Conservation (phyloP, 2,329 filamentous ascomycete species). For the Pseudogymnoascus sp. region DNA sequence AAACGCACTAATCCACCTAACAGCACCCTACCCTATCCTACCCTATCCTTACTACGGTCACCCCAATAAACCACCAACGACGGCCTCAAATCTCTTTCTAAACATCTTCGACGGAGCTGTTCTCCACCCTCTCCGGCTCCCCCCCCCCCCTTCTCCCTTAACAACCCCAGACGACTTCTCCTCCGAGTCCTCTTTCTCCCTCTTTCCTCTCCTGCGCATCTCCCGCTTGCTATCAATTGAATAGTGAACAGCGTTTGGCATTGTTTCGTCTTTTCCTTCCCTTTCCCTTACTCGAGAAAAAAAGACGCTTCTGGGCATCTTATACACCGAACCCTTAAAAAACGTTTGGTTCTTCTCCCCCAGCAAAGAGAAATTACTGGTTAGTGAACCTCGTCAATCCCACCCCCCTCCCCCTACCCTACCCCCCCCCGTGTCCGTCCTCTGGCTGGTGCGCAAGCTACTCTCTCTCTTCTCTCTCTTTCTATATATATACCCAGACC, state of each 20-base stretch:
- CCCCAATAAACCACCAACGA: neutral
- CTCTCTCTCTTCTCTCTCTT: neutral
- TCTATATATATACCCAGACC: neutral
- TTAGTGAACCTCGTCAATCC: neutral
- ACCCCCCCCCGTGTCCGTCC: neutral
- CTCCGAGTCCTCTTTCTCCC: neutral
- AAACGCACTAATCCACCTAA: too few species aligned
- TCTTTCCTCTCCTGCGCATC: neutral
- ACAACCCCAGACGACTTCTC: neutral
- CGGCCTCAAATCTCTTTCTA: neutral
- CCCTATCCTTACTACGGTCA: neutral
- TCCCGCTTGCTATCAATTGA: neutral
- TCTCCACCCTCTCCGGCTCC: neutral
- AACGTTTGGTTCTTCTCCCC: neutral
- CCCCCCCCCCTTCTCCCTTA: neutral
- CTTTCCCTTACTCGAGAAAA: neutral
- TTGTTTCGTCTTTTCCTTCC: neutral
- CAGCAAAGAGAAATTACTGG: neutral
- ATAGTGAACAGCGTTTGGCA: neutral
- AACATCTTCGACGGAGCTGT: neutral
- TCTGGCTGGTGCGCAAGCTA: neutral
- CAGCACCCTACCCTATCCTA: neutral
- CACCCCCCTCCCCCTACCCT: neutral
- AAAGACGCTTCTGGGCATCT: neutral
- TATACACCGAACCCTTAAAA: neutral